Conservation (phyloP, 163 green algal species). For the Prototheca cutis region DNA sequence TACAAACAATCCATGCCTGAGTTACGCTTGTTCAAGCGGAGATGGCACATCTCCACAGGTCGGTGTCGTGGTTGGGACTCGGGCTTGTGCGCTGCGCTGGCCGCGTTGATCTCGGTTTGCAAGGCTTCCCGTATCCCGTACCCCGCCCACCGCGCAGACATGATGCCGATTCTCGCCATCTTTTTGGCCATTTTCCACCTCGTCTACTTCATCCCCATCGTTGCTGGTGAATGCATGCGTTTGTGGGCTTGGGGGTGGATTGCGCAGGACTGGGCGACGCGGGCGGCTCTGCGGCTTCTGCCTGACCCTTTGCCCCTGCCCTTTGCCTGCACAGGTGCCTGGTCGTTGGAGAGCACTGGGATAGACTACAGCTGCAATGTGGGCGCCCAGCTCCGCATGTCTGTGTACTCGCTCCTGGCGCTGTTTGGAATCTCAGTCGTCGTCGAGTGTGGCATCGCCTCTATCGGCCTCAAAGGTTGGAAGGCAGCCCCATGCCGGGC, state of each 20-base stretch:
- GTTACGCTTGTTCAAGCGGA: not conserved
- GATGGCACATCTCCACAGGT: conserved; percentile 1
- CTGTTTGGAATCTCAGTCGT: conserved; percentile 1
- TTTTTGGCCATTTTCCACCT: conserved; percentile 17
- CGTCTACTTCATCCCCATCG: conserved; percentile 11
- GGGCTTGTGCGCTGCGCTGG: no score
- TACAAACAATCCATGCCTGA: no score
- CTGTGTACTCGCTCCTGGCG: conserved; percentile 10
- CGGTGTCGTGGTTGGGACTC: no score
- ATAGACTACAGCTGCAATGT: conserved; percentile 9
- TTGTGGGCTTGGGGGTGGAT: no score
- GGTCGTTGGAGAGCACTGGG: conserved; percentile 11
- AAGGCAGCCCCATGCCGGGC: not conserved
- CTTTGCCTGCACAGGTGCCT: conserved; percentile 4
- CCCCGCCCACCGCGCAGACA: conserved; percentile 9
- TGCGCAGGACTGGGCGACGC: not conserved
- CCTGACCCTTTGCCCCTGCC: no score
- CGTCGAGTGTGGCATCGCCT: conserved; percentile 4
- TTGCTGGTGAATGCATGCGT: not conserved
- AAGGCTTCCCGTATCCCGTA: no score
- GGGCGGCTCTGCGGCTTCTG: no score
- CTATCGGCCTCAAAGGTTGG: conserved; percentile 14
- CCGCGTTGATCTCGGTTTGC: no score
- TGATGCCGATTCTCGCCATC: conserved; percentile 9
- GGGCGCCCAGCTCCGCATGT: conserved; percentile 3